These are phyloP conservation scores for Drechslerella dactyloides DNA, from an alignment of 2,329 filamentous ascomycete genomes.

Conservation along the genomic window DNA sequence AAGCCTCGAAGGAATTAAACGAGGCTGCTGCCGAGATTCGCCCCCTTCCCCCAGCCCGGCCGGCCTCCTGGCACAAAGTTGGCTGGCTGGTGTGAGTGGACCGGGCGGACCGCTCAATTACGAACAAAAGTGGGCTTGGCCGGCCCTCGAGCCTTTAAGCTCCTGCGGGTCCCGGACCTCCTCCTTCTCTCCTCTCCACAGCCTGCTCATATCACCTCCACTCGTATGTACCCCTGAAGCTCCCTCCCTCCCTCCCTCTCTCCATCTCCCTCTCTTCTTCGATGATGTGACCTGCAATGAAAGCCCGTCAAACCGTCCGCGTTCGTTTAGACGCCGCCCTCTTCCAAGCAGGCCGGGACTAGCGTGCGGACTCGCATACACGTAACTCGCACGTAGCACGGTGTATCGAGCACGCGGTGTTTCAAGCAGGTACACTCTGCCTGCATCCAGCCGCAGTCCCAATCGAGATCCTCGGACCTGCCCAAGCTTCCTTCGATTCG, in stretches of 20 bases:
- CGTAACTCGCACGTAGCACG: no score
- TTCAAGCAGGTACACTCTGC: conserved; percentile 9
- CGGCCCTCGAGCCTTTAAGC: background rate
- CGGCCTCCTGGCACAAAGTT: no score
- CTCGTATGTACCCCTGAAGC: no score
- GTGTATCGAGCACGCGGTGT: background rate
- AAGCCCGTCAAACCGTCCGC: no score
- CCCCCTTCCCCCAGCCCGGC: background rate
- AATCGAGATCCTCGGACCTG: background rate
- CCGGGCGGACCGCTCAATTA: conserved; percentile 32
- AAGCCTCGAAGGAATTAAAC: background rate
- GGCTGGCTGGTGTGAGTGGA: conserved; percentile 15
- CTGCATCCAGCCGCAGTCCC: background rate
- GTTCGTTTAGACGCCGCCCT: no score
- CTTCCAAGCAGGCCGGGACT: no score
- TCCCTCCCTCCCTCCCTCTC: no score
- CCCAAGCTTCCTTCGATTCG: background rate
- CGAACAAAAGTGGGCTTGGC: conserved; percentile 9
- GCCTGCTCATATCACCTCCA: no score
- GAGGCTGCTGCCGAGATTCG: background rate
- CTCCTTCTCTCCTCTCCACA: no score
- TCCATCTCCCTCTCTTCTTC: no score
- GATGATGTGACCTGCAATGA: no score
- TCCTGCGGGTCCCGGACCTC: background rate
- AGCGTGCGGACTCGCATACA: no score